phyloP scores from a whole-genome alignment of 306 rosid genomes.

The Acmispon strigosus region DNA sequence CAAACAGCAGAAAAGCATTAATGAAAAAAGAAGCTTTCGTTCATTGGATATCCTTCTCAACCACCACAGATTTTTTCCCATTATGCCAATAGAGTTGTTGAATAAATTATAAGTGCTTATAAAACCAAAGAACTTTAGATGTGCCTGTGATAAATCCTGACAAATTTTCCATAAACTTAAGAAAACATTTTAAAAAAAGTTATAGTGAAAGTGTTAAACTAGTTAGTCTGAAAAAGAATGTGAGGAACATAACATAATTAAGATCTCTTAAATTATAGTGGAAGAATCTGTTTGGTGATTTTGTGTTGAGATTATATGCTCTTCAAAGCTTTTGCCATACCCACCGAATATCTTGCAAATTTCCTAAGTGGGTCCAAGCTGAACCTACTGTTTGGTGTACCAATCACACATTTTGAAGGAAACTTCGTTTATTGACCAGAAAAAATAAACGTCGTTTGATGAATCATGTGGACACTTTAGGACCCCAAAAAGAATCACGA shows the following conservation, averaged over 20 bases:
- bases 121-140: neutral
- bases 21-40: neutral
- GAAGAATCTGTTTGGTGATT: too few species aligned
- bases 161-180: too few species aligned
- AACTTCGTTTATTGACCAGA: neutral
- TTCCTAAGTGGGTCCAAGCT: neutral
- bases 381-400: neutral
- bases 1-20: neutral
- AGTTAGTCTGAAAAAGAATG: too few species aligned
- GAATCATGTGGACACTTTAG: neutral
- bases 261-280: too few species aligned
- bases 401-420: neutral
- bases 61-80: neutral
- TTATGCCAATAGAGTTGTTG: constrained; percentile 16
- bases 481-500: neutral
- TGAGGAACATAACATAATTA: too few species aligned
- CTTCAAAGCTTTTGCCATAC: neutral
- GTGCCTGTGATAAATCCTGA: neutral
- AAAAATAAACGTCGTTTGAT: neutral
- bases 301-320: neutral
- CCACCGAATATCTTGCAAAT: neutral
- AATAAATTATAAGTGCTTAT: neutral
- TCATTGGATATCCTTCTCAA: constrained; percentile 16
- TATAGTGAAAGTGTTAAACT: too few species aligned
- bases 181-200: too few species aligned